Percentiles rank a stretch among this genome's conserved stretches.
Evolutionary conservation across 1,284 basidiomycete species (phyloP).

Genomic region (Ceratobasidium sp.): DNA sequence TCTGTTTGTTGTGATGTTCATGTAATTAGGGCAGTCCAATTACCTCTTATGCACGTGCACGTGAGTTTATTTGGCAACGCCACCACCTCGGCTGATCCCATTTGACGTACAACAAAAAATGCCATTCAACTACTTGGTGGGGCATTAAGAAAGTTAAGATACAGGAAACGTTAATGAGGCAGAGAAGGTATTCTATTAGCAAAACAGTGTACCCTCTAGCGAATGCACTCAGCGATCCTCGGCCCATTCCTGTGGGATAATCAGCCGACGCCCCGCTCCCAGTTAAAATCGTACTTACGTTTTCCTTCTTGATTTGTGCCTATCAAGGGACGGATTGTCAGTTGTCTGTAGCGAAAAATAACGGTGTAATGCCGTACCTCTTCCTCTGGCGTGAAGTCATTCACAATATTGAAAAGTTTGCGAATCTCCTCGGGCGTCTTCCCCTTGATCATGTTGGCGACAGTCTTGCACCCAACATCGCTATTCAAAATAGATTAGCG

Average conservation of each 20-base stretch:
- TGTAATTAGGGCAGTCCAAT: too few relatives aligned
- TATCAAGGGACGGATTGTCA: slow-evolving; percentile 48
- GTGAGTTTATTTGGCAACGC: too few relatives aligned
- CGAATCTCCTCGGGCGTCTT: slow-evolving; percentile 96
- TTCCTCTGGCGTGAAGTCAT: slow-evolving; percentile 99
- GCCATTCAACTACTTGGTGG: neutral
- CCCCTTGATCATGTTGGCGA: slow-evolving; percentile 99
- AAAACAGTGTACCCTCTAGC: neutral
- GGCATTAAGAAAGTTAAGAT: neutral
- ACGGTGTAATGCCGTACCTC: slow-evolving; percentile 64
- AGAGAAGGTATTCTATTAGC: neutral
- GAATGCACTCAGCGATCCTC: slow-evolving; percentile 70
- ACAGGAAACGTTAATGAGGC: neutral
- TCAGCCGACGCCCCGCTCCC: neutral
- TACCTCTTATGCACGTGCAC: too few relatives aligned
- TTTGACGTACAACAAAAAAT: neutral
- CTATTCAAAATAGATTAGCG: slow-evolving; percentile 54
- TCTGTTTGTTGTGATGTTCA: too few relatives aligned
- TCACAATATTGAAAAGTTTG: slow-evolving; percentile 95
- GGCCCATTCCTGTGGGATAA: slow-evolving; percentile 74
- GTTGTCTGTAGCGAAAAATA: slow-evolving; percentile 13
- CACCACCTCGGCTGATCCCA: too few relatives aligned
- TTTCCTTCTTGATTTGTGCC: slow-evolving; percentile 99
- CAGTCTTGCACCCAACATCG: slow-evolving; percentile 99
- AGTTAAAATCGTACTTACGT: slow-evolving; percentile 62